Base-by-base conservation (phyloP, 2,329 filamentous ascomycete species). In the Colletotrichum cordylinicola region DNA sequence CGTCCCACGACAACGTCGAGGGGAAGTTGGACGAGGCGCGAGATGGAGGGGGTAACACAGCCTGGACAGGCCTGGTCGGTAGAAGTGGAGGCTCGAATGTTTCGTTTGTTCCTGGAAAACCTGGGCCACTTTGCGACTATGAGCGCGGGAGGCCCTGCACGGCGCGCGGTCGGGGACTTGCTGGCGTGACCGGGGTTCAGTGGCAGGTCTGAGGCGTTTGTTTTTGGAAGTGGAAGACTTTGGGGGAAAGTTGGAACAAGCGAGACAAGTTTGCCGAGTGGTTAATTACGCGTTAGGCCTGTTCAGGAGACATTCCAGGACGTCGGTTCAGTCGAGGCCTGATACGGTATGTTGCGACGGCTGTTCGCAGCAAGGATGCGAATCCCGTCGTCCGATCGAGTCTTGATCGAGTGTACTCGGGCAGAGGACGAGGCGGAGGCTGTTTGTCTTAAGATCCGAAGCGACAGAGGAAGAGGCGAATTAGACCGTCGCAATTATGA, bases 181-280 rank as follows among this genome's bases (percentile, higher is more conserved):
- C 74, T 70, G 66, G 72, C 60, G 66, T 39, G 74, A 76, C 71
- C 58, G 37, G 74, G 71, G 65, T 66, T 27, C 33, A 65, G 39
- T 74, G 29, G 60, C 61, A 64, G 35, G 58, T 29, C 58, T 29
- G 43, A 75, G 56, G 58, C 58, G 64, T 52, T 52, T 73, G 73
- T 52, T 65, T 75, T 75, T 39, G 70, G 35, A 61, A 8, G 64
- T 58, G 52, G 48, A 16, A 65, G 39, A 35, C 56, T n/a, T 24
- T 21, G 70, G 55, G 55, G 58, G 58, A 16, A 24, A 52, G 43
- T 52, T 52, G 43, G 43, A 72, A 60, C 70, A 69, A 65, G 73
- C 70, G 43, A 75, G 73, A 72, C 62, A 75, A 39, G 64, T 73
- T 73, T 75, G 64, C 73, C 64, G 70, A 73, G 64, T 73, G n/a